Evolutionary conservation across 768 basidiomycete species (phyloP), one percentile per base, ranked within the genome.

Genomic region (Termitomyces sp.): DNA sequence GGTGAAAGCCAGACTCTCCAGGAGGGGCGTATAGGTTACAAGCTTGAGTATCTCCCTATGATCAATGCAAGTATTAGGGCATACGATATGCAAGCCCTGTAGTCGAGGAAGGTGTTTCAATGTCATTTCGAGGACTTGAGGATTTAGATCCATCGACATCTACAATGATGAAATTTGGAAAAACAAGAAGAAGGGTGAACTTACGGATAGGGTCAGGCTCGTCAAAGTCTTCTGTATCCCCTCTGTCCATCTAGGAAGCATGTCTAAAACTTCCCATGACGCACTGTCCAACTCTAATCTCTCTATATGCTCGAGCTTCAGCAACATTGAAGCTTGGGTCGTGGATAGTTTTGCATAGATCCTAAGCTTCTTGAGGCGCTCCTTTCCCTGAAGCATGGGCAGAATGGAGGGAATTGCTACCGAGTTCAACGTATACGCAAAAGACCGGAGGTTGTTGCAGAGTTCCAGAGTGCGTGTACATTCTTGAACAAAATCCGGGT

Each of bases 1-100:
- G 15, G 84, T 83, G 30, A 89, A 72, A 1, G 86, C 83, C 0
- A 91, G 72, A 55, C 76, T 83, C 60, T 82, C 79, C 11, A 91
- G 74, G 6, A 71, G 63, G 0, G 86, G 86, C 0, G 80, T 82
- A 48, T 81, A 71, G 0, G 65, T 59, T 11, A 79, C 67, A 21
- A 78, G 68, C 15, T 69, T 70, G 33, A 90, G 71, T 7, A 87
- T 69, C 35, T 67, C 62, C 9, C 65, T 54, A 60, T 89, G 85
- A 44, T 82, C 76, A 35, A 86, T 65, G 37, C 37, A 38, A 5
- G 37, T 38, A 56, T 81, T 80, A 6, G 77, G 67, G 66, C 89
- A 90, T 30, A 88, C 65, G 28, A 90, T 67, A 66, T 89, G 85
- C 3, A 91, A 73, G 5, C 79, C 80, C 9, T 70, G 68, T 10